Percentiles rank a stretch among this genome's conserved stretches.
Evolutionary conservation across 1,139 yeast species (phyloP).

Genomic region (Taphrina wiesneri): DNA sequence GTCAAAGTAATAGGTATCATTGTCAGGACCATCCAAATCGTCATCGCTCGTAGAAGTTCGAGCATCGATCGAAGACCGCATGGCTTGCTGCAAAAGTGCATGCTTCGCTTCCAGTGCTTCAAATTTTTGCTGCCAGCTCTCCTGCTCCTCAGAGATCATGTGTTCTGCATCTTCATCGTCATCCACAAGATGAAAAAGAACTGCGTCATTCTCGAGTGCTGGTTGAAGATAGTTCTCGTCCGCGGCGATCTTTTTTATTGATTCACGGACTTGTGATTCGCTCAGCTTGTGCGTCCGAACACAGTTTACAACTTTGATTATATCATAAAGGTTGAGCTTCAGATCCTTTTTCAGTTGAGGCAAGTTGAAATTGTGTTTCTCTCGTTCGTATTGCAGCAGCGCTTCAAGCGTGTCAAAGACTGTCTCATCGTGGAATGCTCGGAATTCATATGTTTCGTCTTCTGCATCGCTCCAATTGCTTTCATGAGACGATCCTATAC

Average conservation of each 20-base stretch:
- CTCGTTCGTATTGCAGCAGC: slow-evolving; percentile 37
- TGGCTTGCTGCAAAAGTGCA: slow-evolving; percentile 37
- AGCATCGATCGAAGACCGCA: slow-evolving; percentile 25
- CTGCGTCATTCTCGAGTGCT: slow-evolving; percentile 42
- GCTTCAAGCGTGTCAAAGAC: slow-evolving; percentile 12
- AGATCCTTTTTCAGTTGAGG: slow-evolving; percentile 21
- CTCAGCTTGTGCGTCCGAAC: slow-evolving; percentile 39
- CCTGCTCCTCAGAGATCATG: slow-evolving; percentile 14
- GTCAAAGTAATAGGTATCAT: slow-evolving; percentile 88
- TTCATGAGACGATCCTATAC: slow-evolving; percentile 21
- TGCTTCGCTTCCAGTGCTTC: slow-evolving; percentile 37
- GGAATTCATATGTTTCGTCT: slow-evolving; percentile 10
- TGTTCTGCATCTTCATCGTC: slow-evolving; percentile 40
- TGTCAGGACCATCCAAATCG: slow-evolving; percentile 43
- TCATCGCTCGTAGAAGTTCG: neutral
- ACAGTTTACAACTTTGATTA: slow-evolving; percentile 42
- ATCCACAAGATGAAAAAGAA: slow-evolving; percentile 41
- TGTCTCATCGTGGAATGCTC: slow-evolving; percentile 21
- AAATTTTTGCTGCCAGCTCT: slow-evolving; percentile 19
- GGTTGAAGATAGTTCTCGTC: slow-evolving; percentile 41
- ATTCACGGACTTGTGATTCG: slow-evolving; percentile 32
- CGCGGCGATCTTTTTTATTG: slow-evolving; percentile 36
- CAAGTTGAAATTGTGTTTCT: slow-evolving; percentile 40
- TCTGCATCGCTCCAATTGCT: slow-evolving; percentile 30
- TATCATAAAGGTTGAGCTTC: slow-evolving; percentile 41